Base-by-base conservation (phyloP, 2,329 filamentous ascomycete species). In the Fusarium newnesense region DNA sequence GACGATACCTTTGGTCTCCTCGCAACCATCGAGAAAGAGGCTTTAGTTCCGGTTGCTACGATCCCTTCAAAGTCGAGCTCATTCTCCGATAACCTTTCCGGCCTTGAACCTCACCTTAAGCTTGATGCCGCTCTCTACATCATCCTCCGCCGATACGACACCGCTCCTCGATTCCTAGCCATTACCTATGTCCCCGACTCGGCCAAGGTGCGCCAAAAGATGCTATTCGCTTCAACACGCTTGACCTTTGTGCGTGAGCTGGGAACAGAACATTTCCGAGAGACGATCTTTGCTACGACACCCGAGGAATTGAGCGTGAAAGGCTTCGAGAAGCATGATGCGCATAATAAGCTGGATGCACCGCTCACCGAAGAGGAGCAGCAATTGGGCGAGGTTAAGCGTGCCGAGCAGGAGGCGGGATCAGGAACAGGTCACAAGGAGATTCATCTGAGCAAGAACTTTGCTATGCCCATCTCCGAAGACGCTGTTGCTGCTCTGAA, bases 131-230 rank as follows among this genome's bases (percentile, higher is more conserved):
- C 94, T 0, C 87, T 92, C 50, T 96, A 95, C 84, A 87, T 94
- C 75, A 88, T 96, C 77, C 89, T 96, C 46, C 92, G 93, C 54
- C 90, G 92, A 62, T 87, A 91, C 80, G 86, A 90, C 58, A 80
- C 82, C 42, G 81, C 85, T 7, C 88, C 88, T n/a, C 82, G 81
- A 73, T 90, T 95, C 72, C 83, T 93, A 32, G 92, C 91, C 50
- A 85, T 95, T 40, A 94, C 93, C 40, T 96, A 95, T 81, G 90
- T 96, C 10, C 94, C 94, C 32, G 93, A 96, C 81, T 80, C 89
- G 2, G 94, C 94, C 43, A 92, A 92, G 34, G 93, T 96, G 64
- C 91, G 94, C 43, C 92, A 94, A 80, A 96, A 96, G 86, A 96
- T 94, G 92, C 88, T 96, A 28, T 95, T 96, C 81, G 93, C 94